Evolutionary conservation across 2,329 filamentous ascomycete species (phyloP).

Genomic region (Sporothrix schenckii): DNA sequence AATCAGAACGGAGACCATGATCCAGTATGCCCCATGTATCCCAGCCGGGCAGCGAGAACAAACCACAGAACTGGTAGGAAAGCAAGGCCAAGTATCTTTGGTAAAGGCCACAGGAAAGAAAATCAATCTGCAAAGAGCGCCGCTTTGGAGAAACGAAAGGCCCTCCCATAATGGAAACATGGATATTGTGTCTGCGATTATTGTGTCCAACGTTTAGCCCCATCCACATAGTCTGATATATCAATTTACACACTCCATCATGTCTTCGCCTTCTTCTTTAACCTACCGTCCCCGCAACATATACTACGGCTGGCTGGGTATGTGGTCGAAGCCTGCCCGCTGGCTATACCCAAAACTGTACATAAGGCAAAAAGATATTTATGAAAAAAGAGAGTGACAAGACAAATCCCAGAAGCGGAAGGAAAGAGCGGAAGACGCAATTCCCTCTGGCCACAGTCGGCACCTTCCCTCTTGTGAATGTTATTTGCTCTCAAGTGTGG

Average conservation of each 20-base stretch:
- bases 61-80: too few relatives aligned
- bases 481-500: neutral
- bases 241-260: neutral
- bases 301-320: neutral
- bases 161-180: too few relatives aligned
- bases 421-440: neutral
- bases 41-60: too few relatives aligned
- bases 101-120: too few relatives aligned
- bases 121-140: too few relatives aligned
- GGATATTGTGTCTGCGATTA: too few relatives aligned
- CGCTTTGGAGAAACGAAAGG: too few relatives aligned
- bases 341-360: neutral
- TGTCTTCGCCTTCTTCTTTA: neutral
- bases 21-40: too few relatives aligned
- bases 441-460: neutral
- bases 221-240: neutral
- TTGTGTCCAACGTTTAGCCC: neutral
- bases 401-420: neutral
- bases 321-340: neutral
- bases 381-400: neutral
- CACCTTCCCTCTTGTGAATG: neutral
- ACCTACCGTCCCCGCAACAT: slow-evolving; percentile 15
- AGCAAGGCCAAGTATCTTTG: too few relatives aligned
- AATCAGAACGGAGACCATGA: too few relatives aligned
- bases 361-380: slow-evolving; percentile 1